Evolutionary conservation across 2,329 filamentous ascomycete species (phyloP).

Genomic region (Escovopsis sp.): DNA sequence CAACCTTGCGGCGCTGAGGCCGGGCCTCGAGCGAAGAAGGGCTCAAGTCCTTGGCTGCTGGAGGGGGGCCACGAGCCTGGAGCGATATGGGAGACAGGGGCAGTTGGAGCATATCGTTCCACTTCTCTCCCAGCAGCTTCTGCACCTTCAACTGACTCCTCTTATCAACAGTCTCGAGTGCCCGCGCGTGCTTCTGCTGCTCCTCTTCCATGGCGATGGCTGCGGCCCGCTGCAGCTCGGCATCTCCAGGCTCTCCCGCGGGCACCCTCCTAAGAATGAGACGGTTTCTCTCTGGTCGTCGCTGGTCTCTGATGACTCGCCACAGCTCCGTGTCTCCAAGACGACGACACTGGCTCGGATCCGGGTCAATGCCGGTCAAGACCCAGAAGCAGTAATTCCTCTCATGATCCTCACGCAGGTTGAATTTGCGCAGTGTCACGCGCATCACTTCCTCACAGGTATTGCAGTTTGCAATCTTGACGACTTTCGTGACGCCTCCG

Average conservation of each 20-base stretch:
- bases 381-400: conserved; percentile 97
- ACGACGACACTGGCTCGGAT: conserved; percentile 65
- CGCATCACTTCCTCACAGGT: conserved; percentile 88
- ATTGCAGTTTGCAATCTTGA: conserved; percentile 83
- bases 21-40: conserved; percentile 33
- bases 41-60: conserved; percentile 43
- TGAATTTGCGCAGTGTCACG: conserved; percentile 75
- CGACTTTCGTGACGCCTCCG: conserved; percentile 78
- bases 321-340: conserved; percentile 78
- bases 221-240: conserved; percentile 75
- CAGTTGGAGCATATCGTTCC: conserved; percentile 65
- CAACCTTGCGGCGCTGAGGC: conserved; percentile 32
- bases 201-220: conserved; percentile 81
- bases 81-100: conserved; percentile 71
- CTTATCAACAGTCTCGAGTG: conserved; percentile 49
- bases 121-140: conserved; percentile 75
- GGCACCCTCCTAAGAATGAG: conserved; percentile 89
- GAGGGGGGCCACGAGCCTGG: conserved; percentile 53
- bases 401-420: conserved; percentile 76
- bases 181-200: conserved; percentile 53
- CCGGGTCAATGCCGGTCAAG: conserved; percentile 68
- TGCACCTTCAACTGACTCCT: conserved; percentile 78
- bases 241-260: conserved; percentile 71
- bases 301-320: conserved; percentile 77
- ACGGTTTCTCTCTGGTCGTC: conserved; percentile 72